Evolutionary conservation across 73 alveolate genomes (phyloP).

Genomic region (Blepharisma japonicum): DNA sequence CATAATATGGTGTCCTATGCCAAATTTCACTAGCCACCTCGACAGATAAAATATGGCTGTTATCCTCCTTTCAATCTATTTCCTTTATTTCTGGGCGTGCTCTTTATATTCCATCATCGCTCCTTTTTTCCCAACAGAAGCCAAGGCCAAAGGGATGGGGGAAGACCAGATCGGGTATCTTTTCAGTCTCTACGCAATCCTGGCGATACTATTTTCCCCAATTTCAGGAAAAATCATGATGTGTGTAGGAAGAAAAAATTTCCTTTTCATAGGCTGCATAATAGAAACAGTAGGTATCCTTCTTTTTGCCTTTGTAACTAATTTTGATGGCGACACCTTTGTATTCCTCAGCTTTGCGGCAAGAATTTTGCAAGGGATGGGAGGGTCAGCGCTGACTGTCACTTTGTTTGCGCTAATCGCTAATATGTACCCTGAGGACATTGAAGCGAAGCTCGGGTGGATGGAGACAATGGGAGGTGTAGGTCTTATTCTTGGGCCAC

Average conservation of each 20-base stretch:
- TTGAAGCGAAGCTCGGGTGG: constrained; percentile 47
- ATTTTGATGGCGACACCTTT: constrained; percentile 29
- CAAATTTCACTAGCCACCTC: no score
- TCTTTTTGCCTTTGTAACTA: neutral
- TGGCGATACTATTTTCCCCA: constrained; percentile 37
- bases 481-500: constrained; percentile 62
- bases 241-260: constrained; percentile 41
- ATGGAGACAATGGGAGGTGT: constrained; percentile 54
- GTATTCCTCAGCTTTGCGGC: constrained; percentile 25
- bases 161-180: constrained; percentile 1
- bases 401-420: constrained; percentile 53
- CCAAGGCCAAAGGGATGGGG: constrained; percentile 17
- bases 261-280: constrained; percentile 34
- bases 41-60: neutral
- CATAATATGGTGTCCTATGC: no score
- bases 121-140: constrained; percentile 18
- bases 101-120: constrained; percentile 18
- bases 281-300: neutral
- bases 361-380: constrained; percentile 44
- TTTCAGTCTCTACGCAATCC: constrained; percentile 38
- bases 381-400: constrained; percentile 36
- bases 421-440: constrained; percentile 43
- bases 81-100: constrained; percentile 22
- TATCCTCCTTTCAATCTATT: neutral
- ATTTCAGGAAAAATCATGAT: constrained; percentile 38